A percentile compares a stretch with the other conserved stretches of the same genome.
These are phyloP conservation scores for Thelephora aurantiotincta DNA, from an alignment of 768 basidiomycete species.

Conservation along the genomic window DNA sequence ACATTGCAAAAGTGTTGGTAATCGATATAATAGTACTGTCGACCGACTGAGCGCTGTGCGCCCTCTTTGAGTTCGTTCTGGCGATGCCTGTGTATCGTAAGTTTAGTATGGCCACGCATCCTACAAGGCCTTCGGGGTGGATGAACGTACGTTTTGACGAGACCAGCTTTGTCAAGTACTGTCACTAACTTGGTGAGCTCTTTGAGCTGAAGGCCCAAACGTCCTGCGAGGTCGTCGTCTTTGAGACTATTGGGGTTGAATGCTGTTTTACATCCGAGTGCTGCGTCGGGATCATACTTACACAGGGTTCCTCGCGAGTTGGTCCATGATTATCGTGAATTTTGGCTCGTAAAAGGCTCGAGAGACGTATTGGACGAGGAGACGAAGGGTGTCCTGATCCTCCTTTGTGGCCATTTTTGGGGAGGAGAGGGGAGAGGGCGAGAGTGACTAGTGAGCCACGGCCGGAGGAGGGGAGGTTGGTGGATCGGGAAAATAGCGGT, in stretches of 20 bases:
- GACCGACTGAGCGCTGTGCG: constrained; percentile 73
- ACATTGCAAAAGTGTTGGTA: constrained; percentile 94
- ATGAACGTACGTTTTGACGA: constrained; percentile 61
- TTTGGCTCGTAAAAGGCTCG: constrained; percentile 92
- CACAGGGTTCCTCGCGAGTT: constrained; percentile 87
- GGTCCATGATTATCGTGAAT: constrained; percentile 85
- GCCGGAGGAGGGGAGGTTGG: background rate
- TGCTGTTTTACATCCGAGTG: constrained; percentile 6
- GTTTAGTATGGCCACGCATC: background rate
- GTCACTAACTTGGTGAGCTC: constrained; percentile 86
- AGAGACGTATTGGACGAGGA: constrained; percentile 85
- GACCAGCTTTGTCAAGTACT: constrained; percentile 59
- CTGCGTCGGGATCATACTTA: constrained; percentile 38
- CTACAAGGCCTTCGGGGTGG: background rate
- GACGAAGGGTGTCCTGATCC: constrained; percentile 69
- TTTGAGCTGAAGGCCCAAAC: constrained; percentile 80
- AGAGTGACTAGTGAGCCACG: background rate
- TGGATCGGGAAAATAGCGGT: background rate
- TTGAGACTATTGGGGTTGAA: constrained; percentile 46
- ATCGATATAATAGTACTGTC: constrained; percentile 94
- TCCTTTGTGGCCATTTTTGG: constrained; percentile 34
- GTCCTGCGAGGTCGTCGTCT: constrained; percentile 85
- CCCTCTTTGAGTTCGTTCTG: constrained; percentile 89
- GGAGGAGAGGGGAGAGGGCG: background rate
- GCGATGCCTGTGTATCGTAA: constrained; percentile 42